Evolutionary conservation across 2,329 filamentous ascomycete species (phyloP), one percentile per base, ranked within the genome.

Genomic region (Lachnellula hyalina): DNA sequence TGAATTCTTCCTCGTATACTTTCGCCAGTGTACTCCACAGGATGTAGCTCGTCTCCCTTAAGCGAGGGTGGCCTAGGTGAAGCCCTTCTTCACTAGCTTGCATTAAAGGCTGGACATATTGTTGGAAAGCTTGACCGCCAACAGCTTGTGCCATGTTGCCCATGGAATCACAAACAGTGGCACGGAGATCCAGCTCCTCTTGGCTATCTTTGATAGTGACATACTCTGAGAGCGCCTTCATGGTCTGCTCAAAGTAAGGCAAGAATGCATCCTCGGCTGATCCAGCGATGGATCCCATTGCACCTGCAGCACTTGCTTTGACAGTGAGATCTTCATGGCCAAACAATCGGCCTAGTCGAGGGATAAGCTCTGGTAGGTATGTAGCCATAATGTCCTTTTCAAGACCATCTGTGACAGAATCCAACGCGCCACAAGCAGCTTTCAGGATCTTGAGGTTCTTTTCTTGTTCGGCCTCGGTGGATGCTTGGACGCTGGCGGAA

Each of bases 31-130:
- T 90, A 62, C 90, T 91, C 93, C 94, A 99, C 52, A 99, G 81
- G 59, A 97, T 95, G 75, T 96, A 99, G 70, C 90, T 96, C 59
- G 91, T 96, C 77, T 99, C 94, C 72, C 91, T 89, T 50, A 97
- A 84, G 54, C 92, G 84, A 42, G 92, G 89, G 74, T 96, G 92
- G 65, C 90, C 92, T 2, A 99, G 84, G 64, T 87, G 79, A 2
- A 97, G 80, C 53, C 89, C 92, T 73, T 96, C 92, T 73, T 96
- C 92, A 63, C 90, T 96, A 14, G 93, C 87, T 66, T 86, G 81
- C 89, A 99, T 96, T 55, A 97, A 79, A 42, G 90, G 90, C 68
- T 88, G 80, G 36, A 97, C 92, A 68, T 93, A 97, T 14, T 89
- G 89, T 76, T 96, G 86, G 79, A 97, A 97, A 47, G 87, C 80